phyloP scores from a whole-genome alignment of 768 basidiomycete species.

The Suillus variegatus region DNA sequence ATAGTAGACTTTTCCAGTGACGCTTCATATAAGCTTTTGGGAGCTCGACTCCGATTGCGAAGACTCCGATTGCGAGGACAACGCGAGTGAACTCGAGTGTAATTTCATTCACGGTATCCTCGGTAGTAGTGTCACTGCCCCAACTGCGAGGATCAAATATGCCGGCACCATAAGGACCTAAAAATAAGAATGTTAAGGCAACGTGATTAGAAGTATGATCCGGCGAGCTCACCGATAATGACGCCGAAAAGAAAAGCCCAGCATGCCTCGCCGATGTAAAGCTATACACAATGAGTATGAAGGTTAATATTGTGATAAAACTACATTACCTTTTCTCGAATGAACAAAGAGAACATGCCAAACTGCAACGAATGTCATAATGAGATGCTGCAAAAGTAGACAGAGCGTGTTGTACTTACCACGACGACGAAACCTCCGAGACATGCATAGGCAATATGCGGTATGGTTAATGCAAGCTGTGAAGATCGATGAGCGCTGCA shows the following conservation, averaged over 20 bases:
- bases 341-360: conserved; percentile 91
- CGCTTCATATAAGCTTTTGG: conserved; percentile 92
- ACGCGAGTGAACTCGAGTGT: conserved; percentile 90
- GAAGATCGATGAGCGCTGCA: conserved; percentile 9
- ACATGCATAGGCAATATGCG: conserved; percentile 78
- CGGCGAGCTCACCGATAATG: conserved; percentile 64
- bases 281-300: conserved; percentile 33
- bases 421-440: conserved; percentile 83
- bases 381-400: background rate
- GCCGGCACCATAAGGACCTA: conserved; percentile 81
- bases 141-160: conserved; percentile 83
- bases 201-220: conserved; percentile 1
- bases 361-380: conserved; percentile 51
- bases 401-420: conserved; percentile 38
- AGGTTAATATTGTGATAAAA: conserved; percentile 1
- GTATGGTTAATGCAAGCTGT: conserved; percentile 51
- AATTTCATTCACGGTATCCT: conserved; percentile 63
- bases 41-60: conserved; percentile 96
- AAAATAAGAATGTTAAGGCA: conserved; percentile 14
- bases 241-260: conserved; percentile 95
- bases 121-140: conserved; percentile 48
- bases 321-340: conserved; percentile 73
- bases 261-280: conserved; percentile 96
- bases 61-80: conserved; percentile 94
- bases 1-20: conserved; percentile 91